Evolutionary conservation across 78 protist genomes (phyloP).

Genomic region (Dictyostelium capitatum): DNA sequence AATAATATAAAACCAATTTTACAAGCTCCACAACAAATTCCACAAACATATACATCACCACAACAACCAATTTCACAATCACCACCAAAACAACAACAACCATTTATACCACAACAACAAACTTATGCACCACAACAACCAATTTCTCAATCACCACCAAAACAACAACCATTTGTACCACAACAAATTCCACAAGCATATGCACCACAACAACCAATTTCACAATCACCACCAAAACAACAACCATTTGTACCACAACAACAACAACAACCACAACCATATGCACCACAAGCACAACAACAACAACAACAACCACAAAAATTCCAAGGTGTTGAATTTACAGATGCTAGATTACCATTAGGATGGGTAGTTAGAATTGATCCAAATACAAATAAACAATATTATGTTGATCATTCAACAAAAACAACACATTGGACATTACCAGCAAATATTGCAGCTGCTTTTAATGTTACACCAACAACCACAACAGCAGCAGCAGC

Average conservation of each 20-base stretch:
- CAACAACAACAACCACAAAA: conserved; percentile 8
- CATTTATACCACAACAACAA: background rate
- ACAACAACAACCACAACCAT: background rate
- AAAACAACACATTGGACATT: conserved; percentile 65
- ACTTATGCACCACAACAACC: background rate
- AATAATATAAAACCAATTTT: background rate
- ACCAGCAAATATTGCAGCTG: conserved; percentile 37
- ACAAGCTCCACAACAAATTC: background rate
- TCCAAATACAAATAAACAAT: conserved; percentile 28
- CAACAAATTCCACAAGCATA: background rate
- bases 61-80: background rate
- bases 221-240: background rate
- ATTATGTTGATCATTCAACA: conserved; percentile 73
- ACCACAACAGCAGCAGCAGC: background rate
- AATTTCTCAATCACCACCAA: background rate
- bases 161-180: conserved; percentile 4
- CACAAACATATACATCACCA: background rate
- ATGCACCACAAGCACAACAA: background rate
- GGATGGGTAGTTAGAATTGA: conserved; percentile 78
- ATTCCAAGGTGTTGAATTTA: background rate
- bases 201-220: background rate
- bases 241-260: background rate
- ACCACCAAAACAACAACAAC: background rate
- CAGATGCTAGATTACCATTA: conserved; percentile 27
- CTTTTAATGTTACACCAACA: background rate